phyloP scores from a whole-genome alignment of 345 rosid genomes.

The Salix brachista region DNA sequence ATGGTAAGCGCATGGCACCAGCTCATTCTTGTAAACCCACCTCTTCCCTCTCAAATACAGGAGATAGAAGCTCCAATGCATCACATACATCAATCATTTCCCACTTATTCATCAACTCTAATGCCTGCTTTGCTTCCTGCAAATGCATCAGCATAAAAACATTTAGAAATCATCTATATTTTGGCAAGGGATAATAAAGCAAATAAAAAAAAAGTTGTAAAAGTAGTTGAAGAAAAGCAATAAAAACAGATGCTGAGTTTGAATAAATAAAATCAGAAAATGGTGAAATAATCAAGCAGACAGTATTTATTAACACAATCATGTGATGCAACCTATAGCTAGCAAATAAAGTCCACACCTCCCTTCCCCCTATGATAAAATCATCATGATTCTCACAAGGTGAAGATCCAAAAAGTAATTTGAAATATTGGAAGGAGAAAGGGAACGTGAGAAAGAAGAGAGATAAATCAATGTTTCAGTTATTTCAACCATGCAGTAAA shows the following conservation, averaged over 20 bases:
- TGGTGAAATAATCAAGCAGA: not conserved
- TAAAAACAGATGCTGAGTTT: not conserved
- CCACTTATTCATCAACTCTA: constrained; percentile 89
- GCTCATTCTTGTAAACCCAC: constrained; percentile 29
- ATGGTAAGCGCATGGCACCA: not conserved
- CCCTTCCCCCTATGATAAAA: not conserved
- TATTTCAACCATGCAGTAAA: not conserved
- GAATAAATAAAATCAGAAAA: not conserved
- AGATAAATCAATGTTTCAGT: constrained; percentile 1
- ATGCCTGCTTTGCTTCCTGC: constrained; percentile 97
- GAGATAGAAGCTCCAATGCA: constrained; percentile 94
- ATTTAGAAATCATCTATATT: constrained; percentile 9
- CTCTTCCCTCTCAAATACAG: constrained; percentile 95
- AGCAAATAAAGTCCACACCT: not conserved
- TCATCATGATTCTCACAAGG: not conserved
- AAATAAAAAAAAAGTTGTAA: not conserved
- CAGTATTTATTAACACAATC: not conserved
- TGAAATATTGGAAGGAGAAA: not conserved
- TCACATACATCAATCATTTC: constrained; percentile 87
- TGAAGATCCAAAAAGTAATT: not conserved
- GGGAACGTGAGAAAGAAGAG: not conserved
- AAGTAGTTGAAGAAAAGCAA: not conserved
- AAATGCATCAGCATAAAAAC: constrained; percentile 16
- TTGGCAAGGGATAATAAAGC: not conserved
- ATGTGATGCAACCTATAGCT: not conserved